Evolutionary conservation across 495 filamentous ascomycete genomes (phyloP).

Genomic region (Trichoderma gamsii): DNA sequence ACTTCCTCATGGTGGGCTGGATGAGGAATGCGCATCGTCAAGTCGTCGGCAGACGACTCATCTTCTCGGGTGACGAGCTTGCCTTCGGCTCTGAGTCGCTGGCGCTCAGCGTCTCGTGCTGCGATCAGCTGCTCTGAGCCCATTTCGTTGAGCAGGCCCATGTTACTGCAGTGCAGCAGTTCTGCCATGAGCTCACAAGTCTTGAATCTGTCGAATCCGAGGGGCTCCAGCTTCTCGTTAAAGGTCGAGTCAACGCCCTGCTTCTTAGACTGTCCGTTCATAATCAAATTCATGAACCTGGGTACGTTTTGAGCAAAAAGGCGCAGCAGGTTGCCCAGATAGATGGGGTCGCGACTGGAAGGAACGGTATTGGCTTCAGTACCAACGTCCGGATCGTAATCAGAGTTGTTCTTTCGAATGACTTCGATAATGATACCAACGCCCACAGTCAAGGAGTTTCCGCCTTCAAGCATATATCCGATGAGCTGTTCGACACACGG

Average conservation of each 20-base stretch:
- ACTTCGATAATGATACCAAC: constrained; percentile 98
- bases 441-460: constrained; percentile 91
- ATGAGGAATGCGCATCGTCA: constrained; percentile 42
- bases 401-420: constrained; percentile 98
- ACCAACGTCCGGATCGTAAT: constrained; percentile 90
- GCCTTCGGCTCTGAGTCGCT: constrained; percentile 67
- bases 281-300: constrained; percentile 87
- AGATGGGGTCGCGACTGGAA: constrained; percentile 88
- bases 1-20: constrained; percentile 43
- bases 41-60: constrained; percentile 32
- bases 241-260: constrained; percentile 59
- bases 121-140: constrained; percentile 85
- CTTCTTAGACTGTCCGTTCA: constrained; percentile 54
- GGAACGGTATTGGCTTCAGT: constrained; percentile 69
- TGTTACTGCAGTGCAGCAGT: constrained; percentile 96
- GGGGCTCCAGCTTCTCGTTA: constrained; percentile 82
- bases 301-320: constrained; percentile 88
- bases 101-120: constrained; percentile 73
- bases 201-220: constrained; percentile 98
- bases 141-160: constrained; percentile 89
- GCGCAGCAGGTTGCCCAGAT: constrained; percentile 86
- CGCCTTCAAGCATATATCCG: constrained; percentile 84
- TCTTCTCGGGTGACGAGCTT: constrained; percentile 37
- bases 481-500: constrained; percentile 77
- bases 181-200: constrained; percentile 99